These are phyloP conservation scores for Tolypocladium sp. DNA, from an alignment of 2,329 filamentous ascomycete genomes.

Conservation along the genomic window DNA sequence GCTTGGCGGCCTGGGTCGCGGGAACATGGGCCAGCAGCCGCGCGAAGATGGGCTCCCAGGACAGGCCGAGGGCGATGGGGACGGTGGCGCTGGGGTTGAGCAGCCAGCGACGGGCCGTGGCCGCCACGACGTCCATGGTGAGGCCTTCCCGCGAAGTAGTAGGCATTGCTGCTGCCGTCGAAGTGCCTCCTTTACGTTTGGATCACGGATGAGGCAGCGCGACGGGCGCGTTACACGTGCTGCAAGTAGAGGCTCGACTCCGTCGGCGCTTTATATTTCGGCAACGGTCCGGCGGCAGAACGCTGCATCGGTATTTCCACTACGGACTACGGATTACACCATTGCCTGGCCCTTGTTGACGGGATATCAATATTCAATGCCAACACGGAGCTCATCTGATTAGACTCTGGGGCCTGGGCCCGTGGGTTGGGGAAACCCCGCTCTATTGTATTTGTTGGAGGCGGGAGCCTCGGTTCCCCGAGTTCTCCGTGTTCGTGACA, in stretches of 20 bases:
- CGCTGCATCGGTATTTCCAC: too few relatives aligned
- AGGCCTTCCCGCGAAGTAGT: slow-evolving; percentile 11
- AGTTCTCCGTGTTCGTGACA: neutral
- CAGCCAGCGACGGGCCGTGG: slow-evolving; percentile 8
- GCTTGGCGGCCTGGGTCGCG: neutral
- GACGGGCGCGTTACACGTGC: too few relatives aligned
- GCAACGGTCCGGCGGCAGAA: too few relatives aligned
- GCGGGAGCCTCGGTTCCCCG: neutral
- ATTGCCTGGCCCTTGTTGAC: too few relatives aligned
- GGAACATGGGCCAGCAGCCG: slow-evolving; percentile 1
- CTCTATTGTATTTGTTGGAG: neutral
- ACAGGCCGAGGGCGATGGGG: slow-evolving; percentile 7
- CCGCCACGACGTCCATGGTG: slow-evolving; percentile 12
- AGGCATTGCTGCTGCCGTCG: neutral
- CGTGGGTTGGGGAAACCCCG: neutral
- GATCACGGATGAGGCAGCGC: too few relatives aligned
- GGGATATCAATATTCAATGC: too few relatives aligned
- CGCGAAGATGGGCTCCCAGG: slow-evolving; percentile 4
- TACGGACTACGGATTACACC: too few relatives aligned
- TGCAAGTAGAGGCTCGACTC: too few relatives aligned
- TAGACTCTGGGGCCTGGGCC: too few relatives aligned
- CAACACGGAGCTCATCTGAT: too few relatives aligned
- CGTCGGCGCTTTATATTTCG: too few relatives aligned
- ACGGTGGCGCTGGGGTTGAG: slow-evolving; percentile 11
- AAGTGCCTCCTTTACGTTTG: neutral